phyloP scores from a whole-genome alignment of 306 rosid species.

The Elaeagnus macrophylla region DNA sequence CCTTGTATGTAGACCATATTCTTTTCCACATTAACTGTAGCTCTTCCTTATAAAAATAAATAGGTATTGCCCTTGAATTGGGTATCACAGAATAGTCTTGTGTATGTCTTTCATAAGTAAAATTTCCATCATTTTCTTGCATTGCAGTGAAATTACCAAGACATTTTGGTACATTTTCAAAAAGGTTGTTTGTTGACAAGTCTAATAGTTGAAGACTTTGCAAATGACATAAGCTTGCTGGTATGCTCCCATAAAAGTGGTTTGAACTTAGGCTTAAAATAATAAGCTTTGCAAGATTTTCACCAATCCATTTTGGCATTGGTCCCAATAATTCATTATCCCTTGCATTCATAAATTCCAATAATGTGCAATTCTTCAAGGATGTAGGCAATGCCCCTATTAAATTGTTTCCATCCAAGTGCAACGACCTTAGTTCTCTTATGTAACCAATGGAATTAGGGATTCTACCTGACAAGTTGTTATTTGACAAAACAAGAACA shows the following conservation, averaged over 20 bases:
- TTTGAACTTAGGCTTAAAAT: not conserved
- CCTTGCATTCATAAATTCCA: constrained; percentile 4
- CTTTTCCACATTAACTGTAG: not conserved
- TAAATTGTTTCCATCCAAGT: not conserved
- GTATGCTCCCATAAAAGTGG: not conserved
- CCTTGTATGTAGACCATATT: not conserved
- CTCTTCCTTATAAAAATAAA: not conserved
- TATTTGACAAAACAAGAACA: not conserved
- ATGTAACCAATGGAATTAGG: not conserved
- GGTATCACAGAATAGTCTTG: not conserved
- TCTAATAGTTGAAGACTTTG: not conserved
- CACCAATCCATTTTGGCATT: constrained; percentile 11
- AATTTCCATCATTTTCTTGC: not conserved
- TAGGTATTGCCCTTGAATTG: no score
- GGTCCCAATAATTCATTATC: constrained; percentile 7
- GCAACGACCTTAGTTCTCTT: not conserved
- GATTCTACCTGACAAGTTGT: not conserved
- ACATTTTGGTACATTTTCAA: constrained; percentile 6
- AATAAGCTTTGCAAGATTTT: no score
- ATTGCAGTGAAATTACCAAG: not conserved
- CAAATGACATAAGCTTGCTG: not conserved
- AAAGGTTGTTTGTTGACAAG: constrained; percentile 8
- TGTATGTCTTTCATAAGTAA: not conserved
- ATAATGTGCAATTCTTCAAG: not conserved
- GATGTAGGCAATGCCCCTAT: constrained; percentile 8